Conservation (phyloP, 352 stramenopile genomes). For the Phytophthora pisi region DNA sequence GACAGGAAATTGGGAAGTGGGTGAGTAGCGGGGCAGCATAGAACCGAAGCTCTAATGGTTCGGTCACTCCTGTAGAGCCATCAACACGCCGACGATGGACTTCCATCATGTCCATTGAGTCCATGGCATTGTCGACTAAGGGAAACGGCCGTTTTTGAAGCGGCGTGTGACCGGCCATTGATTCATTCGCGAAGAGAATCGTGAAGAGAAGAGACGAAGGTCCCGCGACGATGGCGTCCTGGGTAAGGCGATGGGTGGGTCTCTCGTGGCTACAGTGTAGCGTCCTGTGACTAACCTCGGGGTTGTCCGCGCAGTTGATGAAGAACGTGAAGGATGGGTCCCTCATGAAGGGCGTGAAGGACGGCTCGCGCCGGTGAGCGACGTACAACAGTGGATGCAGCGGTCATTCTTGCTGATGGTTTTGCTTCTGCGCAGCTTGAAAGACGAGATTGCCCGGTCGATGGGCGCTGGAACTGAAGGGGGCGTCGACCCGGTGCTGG, state of each 20-base stretch:
- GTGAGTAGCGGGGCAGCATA: conserved; percentile 23
- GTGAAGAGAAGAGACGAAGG: neutral
- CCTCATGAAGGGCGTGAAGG: conserved; percentile 76
- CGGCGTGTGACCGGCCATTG: conserved; percentile 24
- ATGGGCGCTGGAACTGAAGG: conserved; percentile 57
- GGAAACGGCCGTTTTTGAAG: conserved; percentile 21
- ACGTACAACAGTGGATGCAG: neutral
- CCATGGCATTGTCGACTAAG: conserved; percentile 5
- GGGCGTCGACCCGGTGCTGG: conserved; percentile 67
- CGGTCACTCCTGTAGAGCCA: neutral
- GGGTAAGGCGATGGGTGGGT: conserved; percentile 32
- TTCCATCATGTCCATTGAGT: neutral
- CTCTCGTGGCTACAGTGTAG: neutral
- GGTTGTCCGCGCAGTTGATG: conserved; percentile 40
- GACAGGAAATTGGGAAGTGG: conserved; percentile 30
- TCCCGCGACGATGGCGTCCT: conserved; percentile 43
- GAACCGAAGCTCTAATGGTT: neutral
- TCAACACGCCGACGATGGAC: conserved; percentile 1
- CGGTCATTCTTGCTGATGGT: neutral
- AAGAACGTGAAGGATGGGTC: conserved; percentile 88
- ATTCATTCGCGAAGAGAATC: neutral
- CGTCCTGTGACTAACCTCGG: conserved; percentile 1
- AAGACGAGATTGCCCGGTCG: conserved; percentile 72
- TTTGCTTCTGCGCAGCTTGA: conserved; percentile 45
- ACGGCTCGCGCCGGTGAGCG: conserved; percentile 65